These are phyloP conservation scores for Cyphellophora europaea DNA, from an alignment of 2,329 filamentous ascomycete genomes.

Conservation along the genomic window DNA sequence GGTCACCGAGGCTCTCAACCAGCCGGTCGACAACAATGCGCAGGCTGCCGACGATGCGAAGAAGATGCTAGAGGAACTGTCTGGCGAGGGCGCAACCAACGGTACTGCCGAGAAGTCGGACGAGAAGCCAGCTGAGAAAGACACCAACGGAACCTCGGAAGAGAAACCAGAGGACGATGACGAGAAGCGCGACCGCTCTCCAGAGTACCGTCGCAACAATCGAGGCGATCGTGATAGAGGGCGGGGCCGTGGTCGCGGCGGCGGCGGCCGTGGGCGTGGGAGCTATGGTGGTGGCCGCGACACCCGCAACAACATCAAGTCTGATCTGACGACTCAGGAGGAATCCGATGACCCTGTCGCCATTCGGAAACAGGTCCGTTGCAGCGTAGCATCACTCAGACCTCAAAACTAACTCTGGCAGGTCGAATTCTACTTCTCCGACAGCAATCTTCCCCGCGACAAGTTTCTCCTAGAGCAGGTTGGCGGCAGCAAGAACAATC, in stretches of 20 bases:
- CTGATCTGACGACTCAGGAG: constrained; percentile 56
- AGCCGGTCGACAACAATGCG: constrained; percentile 24
- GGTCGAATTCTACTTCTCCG: constrained; percentile 95
- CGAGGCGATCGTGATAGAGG: constrained; percentile 4
- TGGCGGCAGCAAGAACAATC: constrained; percentile 69
- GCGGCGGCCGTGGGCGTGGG: constrained; percentile 21
- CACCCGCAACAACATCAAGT: constrained; percentile 54
- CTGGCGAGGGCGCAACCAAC: constrained; percentile 22
- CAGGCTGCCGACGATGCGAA: constrained; percentile 38
- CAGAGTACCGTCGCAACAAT: constrained; percentile 5
- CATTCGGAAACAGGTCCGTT: constrained; percentile 70
- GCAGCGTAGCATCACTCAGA: too few relatives aligned
- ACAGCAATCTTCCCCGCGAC: constrained; percentile 81
- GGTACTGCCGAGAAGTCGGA: constrained; percentile 22
- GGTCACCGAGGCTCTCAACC: constrained; percentile 11
- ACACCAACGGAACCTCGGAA: constrained; percentile 12
- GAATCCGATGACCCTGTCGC: constrained; percentile 68
- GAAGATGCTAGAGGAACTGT: constrained; percentile 35
- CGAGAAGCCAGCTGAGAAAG: constrained; percentile 23
- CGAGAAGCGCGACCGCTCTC: constrained; percentile 7
- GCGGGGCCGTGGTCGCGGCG: constrained; percentile 14
- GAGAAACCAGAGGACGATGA: constrained; percentile 10
- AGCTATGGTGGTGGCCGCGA: constrained; percentile 18
- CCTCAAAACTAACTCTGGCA: constrained; percentile 25
- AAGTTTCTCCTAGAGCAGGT: constrained; percentile 75